Base-by-base conservation (phyloP, 345 rosid genomes). In the Hibiscus syriacus region DNA sequence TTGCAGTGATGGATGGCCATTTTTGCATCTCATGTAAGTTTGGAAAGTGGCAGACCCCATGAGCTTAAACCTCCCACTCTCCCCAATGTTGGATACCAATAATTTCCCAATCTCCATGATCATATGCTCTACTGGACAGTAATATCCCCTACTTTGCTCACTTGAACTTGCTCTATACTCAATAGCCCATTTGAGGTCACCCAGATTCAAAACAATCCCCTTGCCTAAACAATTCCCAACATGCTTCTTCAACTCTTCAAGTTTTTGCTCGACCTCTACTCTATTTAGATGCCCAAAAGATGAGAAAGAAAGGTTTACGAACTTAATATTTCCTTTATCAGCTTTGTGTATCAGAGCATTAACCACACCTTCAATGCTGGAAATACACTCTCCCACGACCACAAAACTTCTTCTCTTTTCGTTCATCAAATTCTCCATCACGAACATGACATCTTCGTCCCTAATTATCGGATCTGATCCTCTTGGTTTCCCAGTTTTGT, bases 41-140 rank as follows among this genome's bases (percentile, higher is more conserved):
- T 89, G 87, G 59, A 87, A 86, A 74, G 92, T 89, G 17, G 99
- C 90, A 68, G 83, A 80, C 43, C 92, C 97, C 80, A 91, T 61
- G 17, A 94, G 67, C 92, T 91, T 86, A 78, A 90, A 74, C 74
- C 83, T n/a, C n/a, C 80, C 83, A 74, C 74, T 78, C 13, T 77
- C 90, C 61, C 83, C 50, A 45, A 13, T 45, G 17, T 45, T 45
- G 17, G 50, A 45, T 14, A 45, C 80, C 75, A 64, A 77, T 78
- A 90, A 76, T 76, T 86, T 86, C 66, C 87, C 91, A 66, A 94
- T 41, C 80, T 87, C 96, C 85, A 77, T 76, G 49, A 90, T 80
- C 85, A 87, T 75, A 79, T 85, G 85, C 75, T 89, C 97, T 64
- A 89, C 72, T 16, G 81, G 83, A 73, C 85, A 71, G 34, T 72